Base-by-base conservation (phyloP, 1,139 yeast genomes). In the Diutina ranongensis region DNA sequence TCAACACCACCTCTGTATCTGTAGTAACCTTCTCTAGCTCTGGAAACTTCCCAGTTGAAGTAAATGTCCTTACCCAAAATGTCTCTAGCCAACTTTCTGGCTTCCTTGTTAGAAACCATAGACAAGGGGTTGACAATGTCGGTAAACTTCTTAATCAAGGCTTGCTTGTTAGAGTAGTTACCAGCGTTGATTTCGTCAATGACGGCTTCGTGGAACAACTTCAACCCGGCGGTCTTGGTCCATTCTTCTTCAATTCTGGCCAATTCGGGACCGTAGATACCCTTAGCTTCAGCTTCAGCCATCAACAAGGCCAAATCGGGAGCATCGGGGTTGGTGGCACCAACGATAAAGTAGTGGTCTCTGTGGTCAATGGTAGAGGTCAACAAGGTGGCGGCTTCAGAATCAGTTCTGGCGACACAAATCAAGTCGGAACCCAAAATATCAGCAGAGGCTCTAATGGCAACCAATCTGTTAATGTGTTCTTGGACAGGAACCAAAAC, bases 21-120 rank as follows among this genome's bases (percentile, higher is more conserved):
- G 80, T 89, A 92, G 78, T 84, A 86, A 57, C 98, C 98, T 71
- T 92, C 98, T 65, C 97, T 78, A 54, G 87, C 95, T 68, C 97
- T 83, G 57, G 97, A 83, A 52, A 83, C 80, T 51, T 92, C 97
- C 97, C 97, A 92, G 76, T 92, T 80, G 68, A 88, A 89, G 78
- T 76, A 85, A 53, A 89, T 65, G 55, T 87, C 95, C 64, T 81
- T 76, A 54, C 97, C 96, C 51, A 84, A 68, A 47, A 89, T 66
- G 59, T 83, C 76, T 57, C 73, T 76, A 49, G 95, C 96, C 50
- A 88, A 64, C 53, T 75, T 72, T 58, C 84, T 77, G 51, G 95
- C 96, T 63, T 87, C 92, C 57, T 77, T 71, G 71, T 85, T 75
- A 40, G 97, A 83, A 47, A 82, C 74, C 55, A 76, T 76, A 48